Percentiles rank a stretch among this genome's conserved stretches.
Evolutionary conservation across 192 early-diverging fungal genomes (phyloP).

Genomic region (Phycomyces nitens): DNA sequence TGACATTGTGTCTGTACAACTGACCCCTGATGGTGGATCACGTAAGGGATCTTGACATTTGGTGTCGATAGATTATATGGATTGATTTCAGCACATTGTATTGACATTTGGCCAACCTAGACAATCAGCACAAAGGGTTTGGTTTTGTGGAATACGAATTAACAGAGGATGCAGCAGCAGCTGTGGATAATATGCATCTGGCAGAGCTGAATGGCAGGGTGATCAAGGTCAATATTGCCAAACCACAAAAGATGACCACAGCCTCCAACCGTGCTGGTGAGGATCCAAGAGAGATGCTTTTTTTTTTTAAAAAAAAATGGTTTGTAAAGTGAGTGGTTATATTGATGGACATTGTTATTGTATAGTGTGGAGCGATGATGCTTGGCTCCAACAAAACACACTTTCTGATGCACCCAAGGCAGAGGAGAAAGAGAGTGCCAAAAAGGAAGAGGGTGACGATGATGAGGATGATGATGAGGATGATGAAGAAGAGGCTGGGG

Average conservation of each 20-base stretch:
- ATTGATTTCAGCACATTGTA: neutral
- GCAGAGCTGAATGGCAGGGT: conserved; percentile 87
- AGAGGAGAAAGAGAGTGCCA: conserved; percentile 3
- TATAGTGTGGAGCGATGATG: conserved; percentile 47
- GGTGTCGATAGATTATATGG: neutral
- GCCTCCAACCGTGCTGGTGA: conserved; percentile 42
- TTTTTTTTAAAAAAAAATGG: too few relatives aligned
- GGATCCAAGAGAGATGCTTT: too few relatives aligned
- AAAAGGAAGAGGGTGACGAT: neutral
- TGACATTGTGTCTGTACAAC: conserved; percentile 83
- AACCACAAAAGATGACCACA: conserved; percentile 49
- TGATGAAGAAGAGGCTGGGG: neutral
- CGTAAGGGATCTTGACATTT: conserved; percentile 39
- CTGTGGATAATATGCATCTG: conserved; percentile 93
- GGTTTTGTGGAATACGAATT: conserved; percentile 94
- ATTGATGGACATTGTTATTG: neutral
- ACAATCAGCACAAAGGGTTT: conserved; percentile 84
- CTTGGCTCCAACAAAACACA: conserved; percentile 40
- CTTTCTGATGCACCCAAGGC: conserved; percentile 22
- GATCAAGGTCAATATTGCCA: conserved; percentile 85
- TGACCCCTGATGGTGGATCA: conserved; percentile 80
- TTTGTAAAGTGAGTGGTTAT: too few relatives aligned
- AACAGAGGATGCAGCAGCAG: conserved; percentile 75
- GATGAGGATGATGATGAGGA: conserved; percentile 17
- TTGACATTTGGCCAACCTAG: neutral